phyloP scores from a whole-genome alignment of 2,329 filamentous ascomycete genomes.

The Colletotrichum sp. region DNA sequence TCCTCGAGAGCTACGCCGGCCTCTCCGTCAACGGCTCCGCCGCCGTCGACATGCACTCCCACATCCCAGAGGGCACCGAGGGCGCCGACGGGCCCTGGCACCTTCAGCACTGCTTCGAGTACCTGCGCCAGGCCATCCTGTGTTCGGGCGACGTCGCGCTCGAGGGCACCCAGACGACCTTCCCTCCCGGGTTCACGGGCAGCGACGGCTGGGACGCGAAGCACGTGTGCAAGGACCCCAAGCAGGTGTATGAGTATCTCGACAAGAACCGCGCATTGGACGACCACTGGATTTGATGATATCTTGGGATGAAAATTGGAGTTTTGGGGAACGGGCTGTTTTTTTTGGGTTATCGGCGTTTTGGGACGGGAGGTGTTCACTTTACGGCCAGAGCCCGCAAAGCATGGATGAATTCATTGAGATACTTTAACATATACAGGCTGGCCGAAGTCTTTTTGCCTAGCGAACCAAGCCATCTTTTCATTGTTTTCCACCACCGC shows the following conservation, averaged over 20 bases:
- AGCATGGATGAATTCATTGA: neutral
- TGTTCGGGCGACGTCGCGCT: conserved; percentile 36
- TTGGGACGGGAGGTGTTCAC: neutral
- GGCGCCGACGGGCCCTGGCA: conserved; percentile 32
- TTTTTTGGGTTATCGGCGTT: neutral
- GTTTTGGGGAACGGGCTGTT: neutral
- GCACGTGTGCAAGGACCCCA: conserved; percentile 46
- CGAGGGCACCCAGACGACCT: conserved; percentile 44
- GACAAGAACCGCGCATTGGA: conserved; percentile 38
- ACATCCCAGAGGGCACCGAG: conserved; percentile 27
- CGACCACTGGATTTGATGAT: conserved; percentile 40
- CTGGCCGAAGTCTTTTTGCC: neutral
- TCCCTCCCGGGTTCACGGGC: conserved; percentile 39
- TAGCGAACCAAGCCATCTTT: neutral
- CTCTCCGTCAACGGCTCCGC: conserved; percentile 16
- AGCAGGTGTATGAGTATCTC: conserved; percentile 37
- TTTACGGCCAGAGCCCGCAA: neutral
- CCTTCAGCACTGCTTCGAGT: conserved; percentile 44
- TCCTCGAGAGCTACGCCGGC: conserved; percentile 37
- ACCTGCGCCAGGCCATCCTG: conserved; percentile 37
- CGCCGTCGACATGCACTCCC: conserved; percentile 19
- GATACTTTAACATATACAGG: neutral
- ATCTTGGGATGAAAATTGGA: neutral
- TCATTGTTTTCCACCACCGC: too few species aligned
- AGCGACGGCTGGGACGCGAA: conserved; percentile 49